phyloP scores from a whole-genome alignment of 768 basidiomycete species.

The Xerocomus potaroensis region DNA sequence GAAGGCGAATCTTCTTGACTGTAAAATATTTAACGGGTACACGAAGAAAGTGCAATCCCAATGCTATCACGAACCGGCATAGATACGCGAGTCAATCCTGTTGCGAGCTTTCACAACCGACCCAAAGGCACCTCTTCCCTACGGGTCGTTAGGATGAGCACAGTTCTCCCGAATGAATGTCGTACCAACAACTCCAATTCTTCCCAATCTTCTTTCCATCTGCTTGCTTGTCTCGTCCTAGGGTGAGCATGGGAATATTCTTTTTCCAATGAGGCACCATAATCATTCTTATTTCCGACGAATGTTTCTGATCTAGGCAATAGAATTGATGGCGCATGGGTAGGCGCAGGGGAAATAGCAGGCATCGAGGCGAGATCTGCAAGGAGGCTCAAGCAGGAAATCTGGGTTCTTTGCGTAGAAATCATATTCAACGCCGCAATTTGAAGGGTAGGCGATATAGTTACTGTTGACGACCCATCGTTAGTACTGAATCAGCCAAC shows the following conservation, averaged over 20 bases:
- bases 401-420: constrained; percentile 50
- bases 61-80: constrained; percentile 53
- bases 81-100: constrained; percentile 80
- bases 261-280: constrained; percentile 58
- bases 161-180: not conserved
- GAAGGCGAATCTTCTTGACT: constrained; percentile 89
- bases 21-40: constrained; percentile 3
- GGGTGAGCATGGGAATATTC: constrained; percentile 51
- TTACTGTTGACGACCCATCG: constrained; percentile 35
- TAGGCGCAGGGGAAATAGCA: constrained; percentile 21
- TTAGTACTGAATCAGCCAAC: not conserved
- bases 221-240: constrained; percentile 52
- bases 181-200: constrained; percentile 78
- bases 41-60: not conserved
- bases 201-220: constrained; percentile 94
- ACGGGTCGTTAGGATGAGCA: not conserved
- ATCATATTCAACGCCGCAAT: constrained; percentile 58
- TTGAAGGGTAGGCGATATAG: constrained; percentile 49
- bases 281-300: constrained; percentile 33
- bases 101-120: constrained; percentile 95
- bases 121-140: constrained; percentile 90
- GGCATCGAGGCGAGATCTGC: constrained; percentile 50
- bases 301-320: constrained; percentile 42
- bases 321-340: constrained; percentile 15
- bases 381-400: constrained; percentile 55